A percentile compares a stretch with the other conserved stretches of the same genome.
These are phyloP conservation scores for Taiwanofungus camphoratus DNA, from an alignment of 1,284 basidiomycete species.

Conservation along the genomic window DNA sequence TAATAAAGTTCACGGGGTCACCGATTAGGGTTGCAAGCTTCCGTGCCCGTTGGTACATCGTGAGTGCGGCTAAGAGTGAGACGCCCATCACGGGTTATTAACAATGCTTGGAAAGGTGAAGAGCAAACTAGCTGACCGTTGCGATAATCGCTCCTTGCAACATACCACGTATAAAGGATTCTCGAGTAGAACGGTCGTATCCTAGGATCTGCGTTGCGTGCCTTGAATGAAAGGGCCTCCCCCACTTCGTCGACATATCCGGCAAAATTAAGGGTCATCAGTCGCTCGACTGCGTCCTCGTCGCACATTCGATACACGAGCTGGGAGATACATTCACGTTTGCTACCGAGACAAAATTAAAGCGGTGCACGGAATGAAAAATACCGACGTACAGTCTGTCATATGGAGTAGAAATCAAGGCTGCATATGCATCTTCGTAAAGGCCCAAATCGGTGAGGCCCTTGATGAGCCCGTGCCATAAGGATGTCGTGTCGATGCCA, in stretches of 20 bases:
- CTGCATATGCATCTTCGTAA: constrained; percentile 84
- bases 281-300: constrained; percentile 70
- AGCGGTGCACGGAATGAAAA: constrained; percentile 2
- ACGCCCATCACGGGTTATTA: constrained; percentile 6
- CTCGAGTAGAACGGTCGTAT: constrained; percentile 84
- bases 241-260: constrained; percentile 88
- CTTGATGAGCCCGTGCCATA: constrained; percentile 80
- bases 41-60: constrained; percentile 92
- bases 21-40: constrained; percentile 62
- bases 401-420: constrained; percentile 68
- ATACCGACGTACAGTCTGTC: constrained; percentile 62
- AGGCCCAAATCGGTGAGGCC: constrained; percentile 66
- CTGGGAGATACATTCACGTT: constrained; percentile 73
- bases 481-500: constrained; percentile 48
- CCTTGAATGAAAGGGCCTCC: constrained; percentile 87
- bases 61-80: constrained; percentile 63
- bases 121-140: constrained; percentile 71
- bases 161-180: constrained; percentile 95
- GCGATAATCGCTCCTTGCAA: constrained; percentile 80
- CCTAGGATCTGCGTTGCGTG: constrained; percentile 89
- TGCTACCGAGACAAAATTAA: constrained; percentile 41
- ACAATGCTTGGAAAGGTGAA: too few species aligned
- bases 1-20: constrained; percentile 46
- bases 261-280: constrained; percentile 84
- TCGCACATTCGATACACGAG: constrained; percentile 94